A percentile compares a stretch with the other conserved stretches of the same genome.
These are phyloP conservation scores for Massariosphaeria phaeospora DNA, from an alignment of 495 filamentous ascomycete species.

Conservation along the genomic window DNA sequence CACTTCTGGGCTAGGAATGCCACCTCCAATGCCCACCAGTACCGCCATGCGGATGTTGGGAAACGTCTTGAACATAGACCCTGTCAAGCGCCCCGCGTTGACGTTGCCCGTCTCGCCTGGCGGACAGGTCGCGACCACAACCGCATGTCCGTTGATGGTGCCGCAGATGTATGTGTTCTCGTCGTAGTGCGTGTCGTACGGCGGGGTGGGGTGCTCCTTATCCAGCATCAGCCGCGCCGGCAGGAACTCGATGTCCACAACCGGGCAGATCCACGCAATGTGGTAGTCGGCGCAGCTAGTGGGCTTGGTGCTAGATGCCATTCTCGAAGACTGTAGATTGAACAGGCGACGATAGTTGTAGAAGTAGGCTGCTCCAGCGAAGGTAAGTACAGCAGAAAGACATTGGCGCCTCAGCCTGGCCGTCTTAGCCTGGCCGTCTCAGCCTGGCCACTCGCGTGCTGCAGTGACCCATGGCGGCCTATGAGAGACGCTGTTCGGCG, in stretches of 20 bases:
- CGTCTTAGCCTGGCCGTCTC: too few species aligned
- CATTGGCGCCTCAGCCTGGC: too few species aligned
- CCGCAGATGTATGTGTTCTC: conserved; percentile 24
- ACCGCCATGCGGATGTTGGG: conserved; percentile 20
- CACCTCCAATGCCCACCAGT: conserved; percentile 17
- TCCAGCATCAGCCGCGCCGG: conserved; percentile 11
- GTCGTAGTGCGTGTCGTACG: conserved; percentile 14
- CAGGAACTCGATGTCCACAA: conserved; percentile 15
- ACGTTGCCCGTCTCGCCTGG: conserved; percentile 13
- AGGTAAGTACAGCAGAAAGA: too few species aligned
- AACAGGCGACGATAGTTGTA: too few species aligned
- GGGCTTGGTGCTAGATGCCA: conserved; percentile 6
- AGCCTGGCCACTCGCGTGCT: too few species aligned
- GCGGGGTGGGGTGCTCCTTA: conserved; percentile 6
- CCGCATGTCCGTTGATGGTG: conserved; percentile 9
- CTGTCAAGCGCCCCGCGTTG: conserved; percentile 11
- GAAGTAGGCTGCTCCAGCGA: too few species aligned
- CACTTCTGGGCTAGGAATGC: background rate
- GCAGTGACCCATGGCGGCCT: too few species aligned
- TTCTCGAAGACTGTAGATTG: too few species aligned
- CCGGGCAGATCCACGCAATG: conserved; percentile 15
- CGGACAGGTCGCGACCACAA: conserved; percentile 13
- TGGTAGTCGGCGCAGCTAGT: conserved; percentile 12
- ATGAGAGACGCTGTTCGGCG: too few species aligned
- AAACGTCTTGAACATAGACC: conserved; percentile 20